A percentile compares a stretch with the other conserved stretches of the same genome.
Conservation (phyloP, 2,329 filamentous ascomycete species). For the Trichoderma sp. region DNA sequence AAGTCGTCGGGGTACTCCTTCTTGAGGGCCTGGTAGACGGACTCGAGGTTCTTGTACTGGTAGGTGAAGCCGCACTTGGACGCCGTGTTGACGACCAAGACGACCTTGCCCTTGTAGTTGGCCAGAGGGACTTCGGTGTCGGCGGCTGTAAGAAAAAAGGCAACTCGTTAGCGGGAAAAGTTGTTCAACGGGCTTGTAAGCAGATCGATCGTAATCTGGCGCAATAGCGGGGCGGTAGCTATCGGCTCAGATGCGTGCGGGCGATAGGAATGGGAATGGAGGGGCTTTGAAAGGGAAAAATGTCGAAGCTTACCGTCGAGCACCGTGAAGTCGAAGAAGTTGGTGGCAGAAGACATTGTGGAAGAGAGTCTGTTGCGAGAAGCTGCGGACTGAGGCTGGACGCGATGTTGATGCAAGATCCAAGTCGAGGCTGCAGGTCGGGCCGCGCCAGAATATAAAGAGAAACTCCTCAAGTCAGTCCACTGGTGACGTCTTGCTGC, state of each 20-base stretch:
- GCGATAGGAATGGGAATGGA: background rate
- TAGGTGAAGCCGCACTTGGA: constrained; percentile 99
- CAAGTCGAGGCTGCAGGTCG: background rate
- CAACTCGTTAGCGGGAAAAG: background rate
- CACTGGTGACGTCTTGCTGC: constrained; percentile 17
- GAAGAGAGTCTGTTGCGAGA: constrained; percentile 9
- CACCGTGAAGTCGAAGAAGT: constrained; percentile 81
- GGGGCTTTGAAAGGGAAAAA: background rate
- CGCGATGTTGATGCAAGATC: constrained; percentile 12
- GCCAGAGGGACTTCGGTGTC: constrained; percentile 68
- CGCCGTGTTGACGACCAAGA: constrained; percentile 95
- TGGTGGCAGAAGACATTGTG: constrained; percentile 41
- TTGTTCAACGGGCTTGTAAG: background rate
- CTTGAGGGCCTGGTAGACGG: constrained; percentile 77
- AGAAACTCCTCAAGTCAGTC: background rate
- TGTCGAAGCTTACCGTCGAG: constrained; percentile 64
- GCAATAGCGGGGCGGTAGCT: background rate
- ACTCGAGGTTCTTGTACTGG: constrained; percentile 88
- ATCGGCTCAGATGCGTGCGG: background rate
- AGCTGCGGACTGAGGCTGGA: background rate
- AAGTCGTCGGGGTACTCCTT: constrained; percentile 71
- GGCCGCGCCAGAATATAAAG: constrained; percentile 7
- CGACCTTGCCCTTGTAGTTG: constrained; percentile 83
- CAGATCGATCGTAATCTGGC: background rate
- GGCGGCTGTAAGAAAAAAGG: constrained; percentile 29